Base-by-base conservation (phyloP, 179 eudicot genomes). In the Nepenthes alata region DNA sequence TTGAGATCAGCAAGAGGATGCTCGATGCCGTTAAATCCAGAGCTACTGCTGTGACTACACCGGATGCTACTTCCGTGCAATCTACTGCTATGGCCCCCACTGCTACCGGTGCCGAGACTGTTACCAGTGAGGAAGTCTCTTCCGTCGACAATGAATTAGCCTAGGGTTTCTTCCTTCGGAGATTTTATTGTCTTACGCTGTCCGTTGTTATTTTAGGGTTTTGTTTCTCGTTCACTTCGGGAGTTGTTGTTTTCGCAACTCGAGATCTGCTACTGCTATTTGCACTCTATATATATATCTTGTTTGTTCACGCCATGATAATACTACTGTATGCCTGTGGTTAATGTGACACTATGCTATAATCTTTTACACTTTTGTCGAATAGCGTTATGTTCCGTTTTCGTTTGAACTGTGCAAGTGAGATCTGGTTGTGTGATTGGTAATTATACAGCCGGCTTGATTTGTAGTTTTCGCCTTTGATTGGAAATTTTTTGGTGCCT, bases 1-100 rank as follows among this genome's bases (percentile, higher is more conserved):
- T 85, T 74, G 95, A 89, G 72, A 89, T 89, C 68, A 85, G 91
- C 38, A 78, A 67, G 72, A 73, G 87, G 25, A 83, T 89, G 87
- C 80, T 89, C 14, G 86, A 83, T 2, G 67, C 83, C 2, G 91
- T 85, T 6, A 89, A 89, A 75, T 73, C 86, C 12, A 83, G 79
- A 78, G 53, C 13, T 50, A 25, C 25, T 25, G 80, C 82, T 37
- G 47, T 55, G n/a, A 52, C 55, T 2, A n/a, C 69, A n/a, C 36
- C 63, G n/a, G 60, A 67, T n/a, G 63, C 16, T 6, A 4, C 34
- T 2, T 50, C 62, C 14, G 65, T 55, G 34, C 41, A 47, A 47
- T 11, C 57, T 2, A 10, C 58, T 2, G 71, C 37, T 39, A 68
- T 35, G 48, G 71, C 48, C 5, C n/a, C 66, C 35, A n/a, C 12